These are phyloP conservation scores for Platanus orientalis DNA, from an alignment of 164 flowering plant genomes.

Conservation along the genomic window DNA sequence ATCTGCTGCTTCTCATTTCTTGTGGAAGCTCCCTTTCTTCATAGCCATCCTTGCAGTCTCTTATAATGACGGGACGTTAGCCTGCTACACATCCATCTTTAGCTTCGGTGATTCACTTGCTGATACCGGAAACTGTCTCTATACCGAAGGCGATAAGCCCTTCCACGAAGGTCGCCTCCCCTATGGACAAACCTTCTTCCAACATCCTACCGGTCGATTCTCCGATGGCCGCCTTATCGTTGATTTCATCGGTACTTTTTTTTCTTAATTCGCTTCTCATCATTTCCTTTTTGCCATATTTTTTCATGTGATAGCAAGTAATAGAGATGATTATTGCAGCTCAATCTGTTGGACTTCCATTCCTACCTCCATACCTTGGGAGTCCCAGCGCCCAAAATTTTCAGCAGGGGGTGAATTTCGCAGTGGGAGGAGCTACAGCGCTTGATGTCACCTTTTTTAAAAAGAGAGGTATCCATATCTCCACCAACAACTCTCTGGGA, in stretches of 20 bases:
- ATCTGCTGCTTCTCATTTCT: too few species aligned
- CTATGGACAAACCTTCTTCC: constrained; percentile 36
- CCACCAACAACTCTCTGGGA: constrained; percentile 34
- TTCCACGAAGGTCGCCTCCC: constrained; percentile 17
- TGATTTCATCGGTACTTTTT: constrained; percentile 31
- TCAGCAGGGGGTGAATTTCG: constrained; percentile 50
- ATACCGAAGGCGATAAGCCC: neutral
- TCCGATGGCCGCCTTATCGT: constrained; percentile 39
- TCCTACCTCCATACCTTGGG: neutral
- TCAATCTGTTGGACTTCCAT: constrained; percentile 10
- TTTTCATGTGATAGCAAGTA: too few species aligned
- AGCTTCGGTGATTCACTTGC: constrained; percentile 40
- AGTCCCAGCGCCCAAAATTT: neutral
- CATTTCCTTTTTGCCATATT: too few species aligned
- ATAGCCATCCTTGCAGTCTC: too few species aligned
- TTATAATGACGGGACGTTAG: too few species aligned
- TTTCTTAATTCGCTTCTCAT: constrained; percentile 1
- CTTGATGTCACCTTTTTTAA: constrained; percentile 30
- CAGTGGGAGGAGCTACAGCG: constrained; percentile 57
- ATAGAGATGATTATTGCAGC: constrained; percentile 10
- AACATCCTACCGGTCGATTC: constrained; percentile 31
- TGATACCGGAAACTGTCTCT: constrained; percentile 35
- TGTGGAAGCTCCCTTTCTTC: too few species aligned
- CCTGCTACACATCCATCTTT: constrained; percentile 24
- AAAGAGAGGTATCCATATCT: constrained; percentile 8